Conservation (phyloP, 2,329 filamentous ascomycete species). For the Aspergillus ruber region DNA sequence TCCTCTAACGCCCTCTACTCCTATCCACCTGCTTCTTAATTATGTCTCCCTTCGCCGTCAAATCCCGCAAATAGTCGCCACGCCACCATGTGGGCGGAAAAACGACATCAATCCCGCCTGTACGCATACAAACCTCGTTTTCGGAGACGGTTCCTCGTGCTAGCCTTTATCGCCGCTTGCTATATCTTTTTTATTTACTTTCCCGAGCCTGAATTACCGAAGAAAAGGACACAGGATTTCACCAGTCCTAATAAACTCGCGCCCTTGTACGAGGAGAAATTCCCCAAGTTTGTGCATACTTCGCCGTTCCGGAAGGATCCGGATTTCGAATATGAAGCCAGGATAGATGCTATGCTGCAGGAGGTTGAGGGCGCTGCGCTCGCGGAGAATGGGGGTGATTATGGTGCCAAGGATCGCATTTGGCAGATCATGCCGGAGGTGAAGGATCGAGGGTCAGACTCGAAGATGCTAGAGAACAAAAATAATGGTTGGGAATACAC, state of each 20-base stretch:
- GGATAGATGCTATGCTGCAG: constrained; percentile 14
- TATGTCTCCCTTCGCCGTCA: no score
- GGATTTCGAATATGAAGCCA: constrained; percentile 22
- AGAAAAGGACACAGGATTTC: constrained; percentile 3
- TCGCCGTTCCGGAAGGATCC: constrained; percentile 23
- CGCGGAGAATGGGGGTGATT: constrained; percentile 4
- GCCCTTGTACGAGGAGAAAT: constrained; percentile 11
- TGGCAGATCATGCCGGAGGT: constrained; percentile 28
- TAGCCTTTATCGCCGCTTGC: background rate
- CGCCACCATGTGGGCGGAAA: background rate
- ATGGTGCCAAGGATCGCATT: constrained; percentile 13
- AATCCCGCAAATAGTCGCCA: no score
- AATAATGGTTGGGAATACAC: constrained; percentile 24
- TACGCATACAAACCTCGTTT: background rate
- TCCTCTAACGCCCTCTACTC: no score
- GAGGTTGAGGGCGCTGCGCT: constrained; percentile 15
- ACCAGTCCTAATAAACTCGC: constrained; percentile 4
- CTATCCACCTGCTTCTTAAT: no score
- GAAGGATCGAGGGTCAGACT: constrained; percentile 17
- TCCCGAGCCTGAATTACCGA: background rate
- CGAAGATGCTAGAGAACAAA: constrained; percentile 17
- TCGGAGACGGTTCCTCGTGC: background rate
- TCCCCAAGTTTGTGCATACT: constrained; percentile 21
- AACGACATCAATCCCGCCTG: background rate
- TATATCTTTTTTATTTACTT: background rate